Conservation (phyloP, 495 filamentous ascomycete species). For the Talaromyces adpressus region DNA sequence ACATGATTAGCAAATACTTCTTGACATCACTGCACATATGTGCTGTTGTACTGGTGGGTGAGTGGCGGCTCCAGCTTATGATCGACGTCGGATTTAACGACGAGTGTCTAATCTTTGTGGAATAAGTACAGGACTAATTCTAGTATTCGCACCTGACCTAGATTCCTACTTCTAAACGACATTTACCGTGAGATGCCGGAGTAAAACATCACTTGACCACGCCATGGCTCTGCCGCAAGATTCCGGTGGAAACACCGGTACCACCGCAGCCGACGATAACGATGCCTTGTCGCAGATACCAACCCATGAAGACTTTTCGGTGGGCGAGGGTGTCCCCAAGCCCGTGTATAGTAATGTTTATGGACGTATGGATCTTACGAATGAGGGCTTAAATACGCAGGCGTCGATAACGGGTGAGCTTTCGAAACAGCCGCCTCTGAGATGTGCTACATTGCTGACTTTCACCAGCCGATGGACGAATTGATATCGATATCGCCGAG, state of each 20-base stretch:
- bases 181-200: neutral
- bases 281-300: neutral
- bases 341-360: slow-evolving; percentile 5
- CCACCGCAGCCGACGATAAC: neutral
- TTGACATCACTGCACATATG: neutral
- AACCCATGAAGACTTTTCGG: neutral
- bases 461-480: slow-evolving; percentile 52
- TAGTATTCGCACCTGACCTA: neutral
- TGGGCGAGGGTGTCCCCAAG: neutral
- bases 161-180: neutral
- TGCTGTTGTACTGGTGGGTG: neutral
- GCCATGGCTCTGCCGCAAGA: neutral
- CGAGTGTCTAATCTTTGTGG: neutral
- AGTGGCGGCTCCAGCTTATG: neutral
- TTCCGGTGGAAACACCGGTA: neutral
- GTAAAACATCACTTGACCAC: neutral
- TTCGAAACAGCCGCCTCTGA: no score
- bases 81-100: neutral
- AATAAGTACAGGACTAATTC: neutral
- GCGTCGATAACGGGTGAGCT: slow-evolving; percentile 2
- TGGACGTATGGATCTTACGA: slow-evolving; percentile 4
- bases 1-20: neutral
- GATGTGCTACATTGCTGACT: no score
- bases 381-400: slow-evolving; percentile 5
- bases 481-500: slow-evolving; percentile 69